Percentiles rank a stretch among this genome's conserved stretches.
phyloP scores from a whole-genome alignment of 495 filamentous ascomycete genomes.

The Articulospora tetracladia region DNA sequence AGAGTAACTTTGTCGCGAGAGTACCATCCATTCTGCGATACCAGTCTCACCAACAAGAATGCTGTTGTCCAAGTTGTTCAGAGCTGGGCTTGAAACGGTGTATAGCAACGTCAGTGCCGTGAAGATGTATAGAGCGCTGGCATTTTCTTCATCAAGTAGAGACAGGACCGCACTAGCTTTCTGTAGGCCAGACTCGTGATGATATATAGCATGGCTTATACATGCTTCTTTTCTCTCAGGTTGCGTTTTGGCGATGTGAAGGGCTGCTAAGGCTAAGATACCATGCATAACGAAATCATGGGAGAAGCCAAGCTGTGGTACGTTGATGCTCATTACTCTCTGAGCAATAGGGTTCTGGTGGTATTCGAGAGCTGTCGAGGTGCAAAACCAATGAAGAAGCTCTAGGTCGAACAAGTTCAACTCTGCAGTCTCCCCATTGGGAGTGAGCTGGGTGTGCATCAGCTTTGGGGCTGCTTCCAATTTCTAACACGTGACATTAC shows the following conservation, averaged over 20 bases:
- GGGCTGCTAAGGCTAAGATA: conserved; percentile 43
- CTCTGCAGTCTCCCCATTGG: not conserved
- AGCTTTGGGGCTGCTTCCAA: not conserved
- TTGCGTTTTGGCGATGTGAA: conserved; percentile 46
- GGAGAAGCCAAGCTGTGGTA: conserved; percentile 43
- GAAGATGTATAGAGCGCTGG: conserved; percentile 46
- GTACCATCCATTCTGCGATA: conserved; percentile 35
- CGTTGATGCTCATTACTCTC: conserved; percentile 33
- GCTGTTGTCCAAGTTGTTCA: conserved; percentile 28
- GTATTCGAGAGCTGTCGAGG: conserved; percentile 32
- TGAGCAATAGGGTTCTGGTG: conserved; percentile 23
- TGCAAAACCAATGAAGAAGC: conserved; percentile 38
- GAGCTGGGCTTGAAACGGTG: conserved; percentile 38
- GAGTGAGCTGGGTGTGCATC: not conserved
- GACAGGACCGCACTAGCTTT: conserved; percentile 42
- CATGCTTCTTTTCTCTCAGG: conserved; percentile 36
- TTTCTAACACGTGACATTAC: not conserved
- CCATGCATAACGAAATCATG: conserved; percentile 52
- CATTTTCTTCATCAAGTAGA: conserved; percentile 39
- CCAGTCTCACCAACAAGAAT: conserved; percentile 31
- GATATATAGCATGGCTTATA: conserved; percentile 41
- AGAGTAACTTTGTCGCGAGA: conserved; percentile 32
- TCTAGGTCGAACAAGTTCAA: conserved; percentile 34
- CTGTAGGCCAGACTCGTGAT: conserved; percentile 44
- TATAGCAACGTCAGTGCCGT: conserved; percentile 45